Evolutionary conservation across 371 early-diverging fungal species (phyloP).

Genomic region (Rhizopus sp.): DNA sequence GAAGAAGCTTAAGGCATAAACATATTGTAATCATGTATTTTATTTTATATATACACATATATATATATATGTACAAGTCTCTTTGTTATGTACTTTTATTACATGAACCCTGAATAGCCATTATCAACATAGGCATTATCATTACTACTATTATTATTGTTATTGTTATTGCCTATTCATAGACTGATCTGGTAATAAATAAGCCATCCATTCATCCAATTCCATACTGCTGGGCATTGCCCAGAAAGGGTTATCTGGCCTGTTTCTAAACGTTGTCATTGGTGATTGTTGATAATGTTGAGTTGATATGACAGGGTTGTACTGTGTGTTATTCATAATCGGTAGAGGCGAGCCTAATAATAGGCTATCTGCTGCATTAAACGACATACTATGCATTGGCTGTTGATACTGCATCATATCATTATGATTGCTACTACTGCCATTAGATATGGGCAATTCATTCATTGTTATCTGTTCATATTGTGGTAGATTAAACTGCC

Average conservation of each 20-base stretch:
- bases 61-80: not conserved
- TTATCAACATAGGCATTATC: no score
- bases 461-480: no score
- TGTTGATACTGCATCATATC: not conserved
- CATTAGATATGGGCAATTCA: no score
- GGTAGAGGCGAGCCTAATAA: slow-evolving; percentile 12
- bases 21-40: no score
- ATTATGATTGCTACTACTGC: no score
- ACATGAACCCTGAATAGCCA: no score
- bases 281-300: no score
- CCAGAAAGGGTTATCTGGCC: slow-evolving; percentile 55
- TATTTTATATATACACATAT: no score
- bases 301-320: not conserved
- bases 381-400: slow-evolving; percentile 5
- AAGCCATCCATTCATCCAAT: slow-evolving; percentile 49
- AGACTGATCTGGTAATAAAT: slow-evolving; percentile 20
- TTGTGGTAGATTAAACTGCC: slow-evolving; percentile 18
- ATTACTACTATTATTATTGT: not conserved
- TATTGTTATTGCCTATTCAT: not conserved
- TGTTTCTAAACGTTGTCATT: slow-evolving; percentile 36
- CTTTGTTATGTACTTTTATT: not conserved
- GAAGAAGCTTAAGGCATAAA: no score
- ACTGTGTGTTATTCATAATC: not conserved
- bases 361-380: slow-evolving; percentile 18
- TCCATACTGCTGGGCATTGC: slow-evolving; percentile 50